phyloP scores from a whole-genome alignment of 2,329 filamentous ascomycete species.

The Aspergillus transmontanensis region DNA sequence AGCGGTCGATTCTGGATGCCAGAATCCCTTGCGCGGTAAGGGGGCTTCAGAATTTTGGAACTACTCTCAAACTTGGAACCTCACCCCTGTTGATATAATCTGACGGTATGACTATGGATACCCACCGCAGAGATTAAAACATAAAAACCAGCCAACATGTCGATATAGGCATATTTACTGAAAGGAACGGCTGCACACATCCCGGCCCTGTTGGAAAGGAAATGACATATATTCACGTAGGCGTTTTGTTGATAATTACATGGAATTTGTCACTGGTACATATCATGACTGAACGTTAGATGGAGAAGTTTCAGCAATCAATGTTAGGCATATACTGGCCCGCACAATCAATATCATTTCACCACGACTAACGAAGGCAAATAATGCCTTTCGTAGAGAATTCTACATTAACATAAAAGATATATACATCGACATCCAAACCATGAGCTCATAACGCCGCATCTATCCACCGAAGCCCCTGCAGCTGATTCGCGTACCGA shows the following conservation, averaged over 20 bases:
- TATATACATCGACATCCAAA: not conserved
- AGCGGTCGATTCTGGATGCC: conserved; percentile 38
- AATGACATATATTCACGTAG: not conserved
- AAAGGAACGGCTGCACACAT: not conserved
- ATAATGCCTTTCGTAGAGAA: not conserved
- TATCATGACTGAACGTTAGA: not conserved
- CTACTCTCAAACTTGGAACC: not conserved
- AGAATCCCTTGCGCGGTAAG: conserved; percentile 38
- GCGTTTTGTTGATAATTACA: not conserved
- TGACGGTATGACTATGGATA: conserved; percentile 1
- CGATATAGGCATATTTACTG: not conserved
- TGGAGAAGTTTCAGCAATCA: not conserved
- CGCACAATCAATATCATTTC: not conserved
- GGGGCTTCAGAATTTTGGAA: conserved; percentile 21
- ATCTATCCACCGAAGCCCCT: not conserved
- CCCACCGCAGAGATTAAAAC: conserved; percentile 2
- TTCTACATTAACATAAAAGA: not conserved
- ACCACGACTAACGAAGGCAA: not conserved
- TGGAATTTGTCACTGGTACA: not conserved
- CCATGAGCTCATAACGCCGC: not conserved
- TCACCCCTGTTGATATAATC: not conserved
- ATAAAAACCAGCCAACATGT: not conserved
- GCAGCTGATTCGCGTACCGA: not conserved
- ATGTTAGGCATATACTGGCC: not conserved
- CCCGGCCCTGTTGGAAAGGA: not conserved